Evolutionary conservation across 2,329 filamentous ascomycete genomes (phyloP), one percentile per base, ranked within the genome.

Genomic region (Penicillium italicum): DNA sequence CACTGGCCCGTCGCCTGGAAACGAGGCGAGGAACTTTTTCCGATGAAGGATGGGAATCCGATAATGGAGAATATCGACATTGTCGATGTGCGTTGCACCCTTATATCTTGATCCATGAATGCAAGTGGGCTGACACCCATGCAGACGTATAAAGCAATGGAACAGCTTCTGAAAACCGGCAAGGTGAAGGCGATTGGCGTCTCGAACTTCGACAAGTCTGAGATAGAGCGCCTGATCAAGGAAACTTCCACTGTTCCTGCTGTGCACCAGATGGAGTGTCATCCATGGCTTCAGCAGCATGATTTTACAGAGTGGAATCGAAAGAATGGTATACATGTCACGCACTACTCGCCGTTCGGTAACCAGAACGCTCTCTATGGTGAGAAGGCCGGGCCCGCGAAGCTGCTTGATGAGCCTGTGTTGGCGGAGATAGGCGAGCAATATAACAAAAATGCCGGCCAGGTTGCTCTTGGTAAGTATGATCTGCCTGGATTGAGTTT

Each of bases 1-100:
- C 86, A 89, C 72, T 90, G 81, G 79, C 83, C 82, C 0, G 76
- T 78, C 10, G 74, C 82, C 0, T 84, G 82, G 67, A 76, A 77
- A 44, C 72, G 76, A 24, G 76, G 79, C n/a, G 71, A 74, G 22
- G 72, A 77, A 6, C 59, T 75, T 38, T 76, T 81, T 47, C 80
- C 81, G 3, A 79, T 78, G 53, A 65, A 73, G 24, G 64, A 77
- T 50, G 77, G 75, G 28, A 78, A 78, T 48, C 66, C 70, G 4
- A 61, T 71, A n/a, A 63, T 74, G 1, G 77, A 73, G 16, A 68
- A 78, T 34, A 72, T 76, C 46, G 80, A 82, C 62, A 78, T 77
- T 53, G 72, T 81, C 31, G 79, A 81, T 34, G 76, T 76, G 71
- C 48, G 69, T 57, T 18, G 37, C n/a, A 14, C 0, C 36, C 4